Evolutionary conservation across 1,139 yeast species (phyloP), one percentile per base, ranked within the genome.

Genomic region (Suhomyces terraborum): DNA sequence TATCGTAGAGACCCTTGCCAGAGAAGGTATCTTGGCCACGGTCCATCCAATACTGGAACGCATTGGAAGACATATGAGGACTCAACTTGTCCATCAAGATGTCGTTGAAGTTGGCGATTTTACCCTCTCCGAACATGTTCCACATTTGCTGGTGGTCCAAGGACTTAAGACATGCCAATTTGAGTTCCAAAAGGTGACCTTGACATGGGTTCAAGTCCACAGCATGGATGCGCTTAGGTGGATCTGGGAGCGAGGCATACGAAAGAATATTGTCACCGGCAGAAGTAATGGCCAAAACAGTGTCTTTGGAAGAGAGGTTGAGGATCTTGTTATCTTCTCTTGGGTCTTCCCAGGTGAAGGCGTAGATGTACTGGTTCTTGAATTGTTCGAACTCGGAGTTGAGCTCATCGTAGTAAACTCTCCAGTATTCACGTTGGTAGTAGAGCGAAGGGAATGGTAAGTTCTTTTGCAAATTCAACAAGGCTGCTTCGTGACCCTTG

Each of bases 271-370:
- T 86, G 62, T 86, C 95, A 51, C 94, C 93, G 6, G 95, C 95
- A 36, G 93, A 84, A 7, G 95, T 85, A 45, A 86, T 86, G 19
- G 93, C 93, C 53, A 86, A 72, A 8, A 86, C 87, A 1, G 88
- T 83, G 55, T 86, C 95, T 23, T 76, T 71, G 12, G 79, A 64
- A 28, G 72, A 69, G 53, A 86, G 70, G 38, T 80, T 75, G 52
- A 86, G 71, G 45, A 86, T 82, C 32, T 74, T 73, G 49, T 80
- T 77, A 62, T 86, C 95, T 62, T 84, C 94, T 43, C 85, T 75
- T 24, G 95, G 95, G 59, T 86, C 95, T 64, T 86, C 95, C 95
- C 95, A 86, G 8, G 94, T 86, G 64, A 86, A 86, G 3, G 95
- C 91, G 58, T 86, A 86, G 45, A 86, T 86, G 61, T 84, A 86